Percentiles rank a stretch among this genome's conserved stretches.
Conservation (phyloP, 2,329 filamentous ascomycete genomes). For the Exutisphaerella laricina region DNA sequence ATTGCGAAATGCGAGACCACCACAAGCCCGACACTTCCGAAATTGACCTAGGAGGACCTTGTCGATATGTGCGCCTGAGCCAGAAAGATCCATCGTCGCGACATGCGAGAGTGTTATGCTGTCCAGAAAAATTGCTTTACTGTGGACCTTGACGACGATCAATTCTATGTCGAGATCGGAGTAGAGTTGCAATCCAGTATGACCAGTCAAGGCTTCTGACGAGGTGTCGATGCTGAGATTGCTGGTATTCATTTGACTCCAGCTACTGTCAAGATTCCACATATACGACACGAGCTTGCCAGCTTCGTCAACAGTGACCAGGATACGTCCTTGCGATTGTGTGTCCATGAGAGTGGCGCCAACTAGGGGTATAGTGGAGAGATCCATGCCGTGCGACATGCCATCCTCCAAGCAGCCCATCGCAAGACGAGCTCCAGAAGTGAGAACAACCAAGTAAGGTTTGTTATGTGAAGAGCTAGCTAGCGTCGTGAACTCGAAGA, state of each 20-base stretch:
- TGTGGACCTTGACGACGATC: constrained; percentile 18
- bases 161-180: constrained; percentile 23
- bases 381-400: constrained; percentile 9
- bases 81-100: constrained; percentile 14
- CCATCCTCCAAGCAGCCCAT: constrained; percentile 50
- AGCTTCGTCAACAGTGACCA: constrained; percentile 25
- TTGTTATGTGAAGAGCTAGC: constrained; percentile 28
- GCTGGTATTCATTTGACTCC: constrained; percentile 12
- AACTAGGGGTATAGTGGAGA: constrained; percentile 24
- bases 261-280: constrained; percentile 16
- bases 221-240: constrained; percentile 13
- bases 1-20: constrained; percentile 53
- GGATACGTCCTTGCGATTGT: constrained; percentile 11
- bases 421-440: constrained; percentile 57
- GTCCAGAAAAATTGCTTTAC: constrained; percentile 18
- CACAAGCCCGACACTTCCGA: constrained; percentile 47
- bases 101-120: constrained; percentile 17
- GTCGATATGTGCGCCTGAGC: constrained; percentile 7
- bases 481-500: constrained; percentile 57
- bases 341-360: constrained; percentile 23
- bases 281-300: constrained; percentile 15
- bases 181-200: constrained; percentile 19
- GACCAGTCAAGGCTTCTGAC: constrained; percentile 15
- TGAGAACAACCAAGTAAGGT: constrained; percentile 53
- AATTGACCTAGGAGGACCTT: constrained; percentile 25